These are phyloP conservation scores for Phytophthora foliorum DNA, from an alignment of 352 stramenopile genomes.

Conservation along the genomic window DNA sequence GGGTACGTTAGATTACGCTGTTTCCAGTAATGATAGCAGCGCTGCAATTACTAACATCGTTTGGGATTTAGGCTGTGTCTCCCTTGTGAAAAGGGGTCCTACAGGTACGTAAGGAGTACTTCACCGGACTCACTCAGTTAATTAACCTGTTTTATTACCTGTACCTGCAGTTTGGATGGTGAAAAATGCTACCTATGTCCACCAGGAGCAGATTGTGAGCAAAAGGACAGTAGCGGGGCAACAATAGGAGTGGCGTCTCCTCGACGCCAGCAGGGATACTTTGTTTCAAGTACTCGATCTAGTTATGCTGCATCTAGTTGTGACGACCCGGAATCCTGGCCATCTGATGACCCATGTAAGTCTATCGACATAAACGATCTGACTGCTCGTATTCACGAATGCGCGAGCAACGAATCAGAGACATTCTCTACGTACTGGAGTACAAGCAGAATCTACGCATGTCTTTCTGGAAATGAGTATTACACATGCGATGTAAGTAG, in stretches of 20 bases:
- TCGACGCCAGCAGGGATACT: slow-evolving; percentile 55
- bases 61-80: slow-evolving; percentile 49
- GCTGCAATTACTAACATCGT: slow-evolving; percentile 9
- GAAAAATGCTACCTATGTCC: slow-evolving; percentile 72
- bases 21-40: neutral
- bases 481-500: slow-evolving; percentile 68
- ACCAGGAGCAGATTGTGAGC: slow-evolving; percentile 57
- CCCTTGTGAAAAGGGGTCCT: slow-evolving; percentile 67
- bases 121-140: neutral
- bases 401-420: slow-evolving; percentile 29
- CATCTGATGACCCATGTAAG: slow-evolving; percentile 60
- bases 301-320: slow-evolving; percentile 55
- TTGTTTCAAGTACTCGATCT: slow-evolving; percentile 47
- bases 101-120: slow-evolving; percentile 48
- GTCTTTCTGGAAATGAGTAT: slow-evolving; percentile 64
- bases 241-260: slow-evolving; percentile 55
- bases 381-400: slow-evolving; percentile 55
- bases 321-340: slow-evolving; percentile 48
- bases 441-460: slow-evolving; percentile 69
- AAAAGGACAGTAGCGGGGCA: slow-evolving; percentile 39
- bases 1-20: slow-evolving; percentile 41
- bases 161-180: slow-evolving; percentile 61
- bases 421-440: slow-evolving; percentile 66
- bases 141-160: slow-evolving; percentile 3
- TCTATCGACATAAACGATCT: slow-evolving; percentile 37